These are phyloP conservation scores for Eucalyptus pumila DNA, from an alignment of 345 rosid genomes.

Conservation along the genomic window DNA sequence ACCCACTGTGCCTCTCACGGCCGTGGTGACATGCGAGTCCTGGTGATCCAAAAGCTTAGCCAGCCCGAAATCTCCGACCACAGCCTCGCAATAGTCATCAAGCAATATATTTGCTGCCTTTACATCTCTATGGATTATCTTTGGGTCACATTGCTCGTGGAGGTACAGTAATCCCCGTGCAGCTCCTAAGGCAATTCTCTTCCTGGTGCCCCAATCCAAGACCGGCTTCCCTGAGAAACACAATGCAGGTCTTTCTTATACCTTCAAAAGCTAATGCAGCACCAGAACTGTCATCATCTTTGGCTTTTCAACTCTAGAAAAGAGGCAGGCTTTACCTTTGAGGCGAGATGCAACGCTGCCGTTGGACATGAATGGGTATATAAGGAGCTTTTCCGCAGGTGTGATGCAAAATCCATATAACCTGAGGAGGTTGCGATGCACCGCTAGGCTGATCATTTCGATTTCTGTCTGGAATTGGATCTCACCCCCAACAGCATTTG, in stretches of 20 bases:
- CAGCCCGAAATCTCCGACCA: constrained; percentile 93
- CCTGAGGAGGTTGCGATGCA: constrained; percentile 86
- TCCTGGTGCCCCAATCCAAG: constrained; percentile 90
- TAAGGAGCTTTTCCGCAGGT: constrained; percentile 74
- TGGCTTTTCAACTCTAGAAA: not conserved
- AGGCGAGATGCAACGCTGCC: constrained; percentile 97
- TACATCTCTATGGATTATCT: constrained; percentile 96
- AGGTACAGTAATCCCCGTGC: constrained; percentile 85
- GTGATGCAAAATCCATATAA: constrained; percentile 85
- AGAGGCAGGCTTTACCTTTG: constrained; percentile 37
- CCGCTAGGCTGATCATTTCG: constrained; percentile 97
- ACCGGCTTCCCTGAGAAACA: constrained; percentile 42
- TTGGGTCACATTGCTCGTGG: constrained; percentile 97
- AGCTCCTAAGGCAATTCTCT: constrained; percentile 90
- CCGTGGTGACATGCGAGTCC: constrained; percentile 94
- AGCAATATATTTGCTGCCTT: constrained; percentile 95
- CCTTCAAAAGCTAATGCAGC: not conserved
- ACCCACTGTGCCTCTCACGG: constrained; percentile 95
- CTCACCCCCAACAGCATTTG: constrained; percentile 4
- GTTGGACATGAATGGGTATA: constrained; percentile 93
- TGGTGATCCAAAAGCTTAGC: constrained; percentile 96
- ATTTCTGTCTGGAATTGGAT: constrained; percentile 42
- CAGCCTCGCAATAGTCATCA: constrained; percentile 88
- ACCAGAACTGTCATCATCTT: not conserved
- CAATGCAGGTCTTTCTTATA: not conserved